Base-by-base conservation (phyloP, 352 stramenopile species). In the Blastocystis sp. region DNA sequence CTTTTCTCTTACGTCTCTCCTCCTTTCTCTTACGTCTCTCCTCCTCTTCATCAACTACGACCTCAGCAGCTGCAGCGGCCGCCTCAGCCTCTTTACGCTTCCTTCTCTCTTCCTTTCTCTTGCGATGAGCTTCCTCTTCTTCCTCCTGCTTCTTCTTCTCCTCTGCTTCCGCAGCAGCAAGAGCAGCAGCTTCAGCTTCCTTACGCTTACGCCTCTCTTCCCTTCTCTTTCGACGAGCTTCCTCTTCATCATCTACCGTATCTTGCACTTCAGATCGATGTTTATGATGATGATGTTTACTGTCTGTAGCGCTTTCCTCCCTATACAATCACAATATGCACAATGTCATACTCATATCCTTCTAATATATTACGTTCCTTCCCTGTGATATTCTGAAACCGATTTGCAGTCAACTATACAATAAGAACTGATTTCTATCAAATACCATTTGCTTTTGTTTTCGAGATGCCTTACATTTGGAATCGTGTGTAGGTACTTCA, bases 291-390 rank as follows among this genome's bases (percentile, higher is more conserved):
- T 84, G 48, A 19, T 66, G 48, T 17, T 9, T 57, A 24, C 35
- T 42, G 7, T 60, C 42, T 57, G 37, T 57, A 2, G 33, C 51
- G 13, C 48, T n/a, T 4, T 60, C 70, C 22, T 24, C 9, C 13
- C 70, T 81, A 81, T 51, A 40, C 13, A 5, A 42, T 24, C 19
- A 9, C 15, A 15, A 35, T 42, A 30, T 33, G 3, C 1, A 35
- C 48, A 24, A 53, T 11, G 27, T 58, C 44, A 22, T 27, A 81
- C 70, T 56, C 70, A 9, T 62, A 37, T 51, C 70, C 70, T 60
- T 81, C 70, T 51, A 81, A 33, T 27, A 81, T 81, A 44, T 81
- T 81, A 6, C 70, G 70, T 13, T 81, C 70, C 24, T 51, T 81
- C 19, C 70, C 70, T 33, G 70, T 66, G 40, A 81, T 81, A 19